A percentile compares a stretch with the other conserved stretches of the same genome.
phyloP scores from a whole-genome alignment of 805 yeast genomes.

The Hanseniaspora guilliermondii region DNA sequence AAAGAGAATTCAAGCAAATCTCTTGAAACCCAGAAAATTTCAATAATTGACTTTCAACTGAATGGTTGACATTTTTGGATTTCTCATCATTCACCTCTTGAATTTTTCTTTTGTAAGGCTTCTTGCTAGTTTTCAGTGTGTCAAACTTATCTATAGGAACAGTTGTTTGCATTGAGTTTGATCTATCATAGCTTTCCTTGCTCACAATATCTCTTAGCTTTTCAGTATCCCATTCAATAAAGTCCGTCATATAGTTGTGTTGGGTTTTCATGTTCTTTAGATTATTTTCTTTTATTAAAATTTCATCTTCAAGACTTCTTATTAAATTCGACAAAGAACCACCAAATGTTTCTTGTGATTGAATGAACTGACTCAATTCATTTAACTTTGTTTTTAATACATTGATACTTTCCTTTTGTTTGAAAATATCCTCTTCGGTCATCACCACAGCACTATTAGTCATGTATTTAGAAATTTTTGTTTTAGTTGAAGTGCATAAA shows the following conservation, averaged over 20 bases:
- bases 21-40: neutral
- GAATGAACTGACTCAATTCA: neutral
- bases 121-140: neutral
- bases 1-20: neutral
- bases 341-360: neutral
- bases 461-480: neutral
- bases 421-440: neutral
- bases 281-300: neutral
- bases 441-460: neutral
- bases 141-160: constrained; percentile 10
- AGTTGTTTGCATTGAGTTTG: constrained; percentile 5
- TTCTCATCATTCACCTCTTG: neutral
- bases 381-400: neutral
- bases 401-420: neutral
- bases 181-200: neutral
- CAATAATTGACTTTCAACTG: neutral
- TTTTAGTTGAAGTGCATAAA: neutral
- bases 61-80: neutral
- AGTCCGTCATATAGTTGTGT: neutral
- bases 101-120: neutral
- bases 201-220: neutral
- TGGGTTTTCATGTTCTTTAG: neutral
- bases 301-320: neutral
- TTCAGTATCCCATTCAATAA: neutral
- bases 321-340: neutral